These are phyloP conservation scores for Apiospora arundinis DNA, from an alignment of 2,329 filamentous ascomycete genomes.

Conservation along the genomic window DNA sequence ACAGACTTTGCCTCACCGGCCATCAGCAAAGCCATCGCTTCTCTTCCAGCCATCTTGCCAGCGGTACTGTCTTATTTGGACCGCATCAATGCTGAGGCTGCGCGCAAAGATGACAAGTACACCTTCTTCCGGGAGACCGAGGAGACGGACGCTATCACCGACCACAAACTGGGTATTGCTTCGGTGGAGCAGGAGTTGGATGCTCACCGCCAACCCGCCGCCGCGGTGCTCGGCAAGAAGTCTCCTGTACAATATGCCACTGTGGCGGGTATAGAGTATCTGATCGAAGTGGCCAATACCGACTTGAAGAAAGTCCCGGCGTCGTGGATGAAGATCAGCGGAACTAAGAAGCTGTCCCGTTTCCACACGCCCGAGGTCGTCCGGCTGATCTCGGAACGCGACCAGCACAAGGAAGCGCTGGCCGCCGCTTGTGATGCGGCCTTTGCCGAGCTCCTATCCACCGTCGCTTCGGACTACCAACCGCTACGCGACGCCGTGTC, in stretches of 20 bases:
- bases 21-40: slow-evolving; percentile 73
- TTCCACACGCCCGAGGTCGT: slow-evolving; percentile 95
- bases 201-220: slow-evolving; percentile 74
- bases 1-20: slow-evolving; percentile 74
- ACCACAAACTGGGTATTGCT: slow-evolving; percentile 90
- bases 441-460: slow-evolving; percentile 73
- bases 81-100: slow-evolving; percentile 83
- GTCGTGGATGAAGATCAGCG: slow-evolving; percentile 93
- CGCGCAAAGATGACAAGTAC: slow-evolving; percentile 90
- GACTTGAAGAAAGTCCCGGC: slow-evolving; percentile 88
- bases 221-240: slow-evolving; percentile 73
- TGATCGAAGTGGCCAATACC: slow-evolving; percentile 87
- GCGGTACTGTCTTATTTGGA: slow-evolving; percentile 79
- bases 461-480: slow-evolving; percentile 86
- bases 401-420: slow-evolving; percentile 93
- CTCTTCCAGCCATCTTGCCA: slow-evolving; percentile 77
- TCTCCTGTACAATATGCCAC: slow-evolving; percentile 78
- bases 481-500: slow-evolving; percentile 87
- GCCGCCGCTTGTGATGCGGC: slow-evolving; percentile 89
- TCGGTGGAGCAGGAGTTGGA: slow-evolving; percentile 89
- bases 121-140: slow-evolving; percentile 86
- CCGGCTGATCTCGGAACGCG: slow-evolving; percentile 81
- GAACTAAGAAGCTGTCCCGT: slow-evolving; percentile 88
- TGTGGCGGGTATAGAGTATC: slow-evolving; percentile 89
- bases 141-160: slow-evolving; percentile 87